phyloP scores from a whole-genome alignment of 202 grass and related monocot genomes.

The Miscanthus sacchariflorus region DNA sequence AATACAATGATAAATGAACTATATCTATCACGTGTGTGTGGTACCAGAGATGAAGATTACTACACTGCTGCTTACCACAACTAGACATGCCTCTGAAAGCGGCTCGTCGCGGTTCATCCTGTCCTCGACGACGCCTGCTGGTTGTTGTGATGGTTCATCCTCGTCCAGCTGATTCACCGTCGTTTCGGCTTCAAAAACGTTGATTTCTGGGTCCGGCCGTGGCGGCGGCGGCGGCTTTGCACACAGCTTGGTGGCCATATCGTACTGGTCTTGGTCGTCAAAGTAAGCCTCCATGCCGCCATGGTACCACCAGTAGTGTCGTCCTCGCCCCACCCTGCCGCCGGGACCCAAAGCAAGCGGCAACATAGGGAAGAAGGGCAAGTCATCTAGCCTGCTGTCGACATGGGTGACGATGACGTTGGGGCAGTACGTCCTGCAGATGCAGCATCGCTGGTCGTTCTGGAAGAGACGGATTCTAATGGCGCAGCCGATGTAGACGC shows the following conservation, averaged over 20 bases:
- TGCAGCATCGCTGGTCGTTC: not conserved
- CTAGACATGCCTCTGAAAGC: too few species aligned
- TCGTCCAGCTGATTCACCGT: not conserved
- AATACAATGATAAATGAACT: too few species aligned
- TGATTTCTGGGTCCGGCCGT: not conserved
- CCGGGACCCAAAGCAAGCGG: too few species aligned
- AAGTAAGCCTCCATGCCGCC: not conserved
- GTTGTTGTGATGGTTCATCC: not conserved
- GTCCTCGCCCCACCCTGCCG: too few species aligned
- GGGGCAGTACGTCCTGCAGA: not conserved
- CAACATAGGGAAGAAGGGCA: too few species aligned
- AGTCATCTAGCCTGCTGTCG: not conserved
- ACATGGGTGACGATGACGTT: not conserved
- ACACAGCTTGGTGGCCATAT: not conserved
- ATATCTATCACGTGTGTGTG: too few species aligned
- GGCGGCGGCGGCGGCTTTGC: not conserved
- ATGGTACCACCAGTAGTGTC: not conserved
- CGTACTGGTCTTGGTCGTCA: not conserved
- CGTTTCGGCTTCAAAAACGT: not conserved
- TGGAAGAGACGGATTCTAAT: not conserved
- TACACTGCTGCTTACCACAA: too few species aligned
- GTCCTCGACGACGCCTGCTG: not conserved
- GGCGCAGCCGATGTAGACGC: not conserved
- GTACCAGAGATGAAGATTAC: too few species aligned
- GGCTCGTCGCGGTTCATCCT: not conserved